Percentiles rank a stretch among this genome's conserved stretches.
Evolutionary conservation across 148 eudicot genomes (phyloP).

Genomic region (Limonium bicolor): DNA sequence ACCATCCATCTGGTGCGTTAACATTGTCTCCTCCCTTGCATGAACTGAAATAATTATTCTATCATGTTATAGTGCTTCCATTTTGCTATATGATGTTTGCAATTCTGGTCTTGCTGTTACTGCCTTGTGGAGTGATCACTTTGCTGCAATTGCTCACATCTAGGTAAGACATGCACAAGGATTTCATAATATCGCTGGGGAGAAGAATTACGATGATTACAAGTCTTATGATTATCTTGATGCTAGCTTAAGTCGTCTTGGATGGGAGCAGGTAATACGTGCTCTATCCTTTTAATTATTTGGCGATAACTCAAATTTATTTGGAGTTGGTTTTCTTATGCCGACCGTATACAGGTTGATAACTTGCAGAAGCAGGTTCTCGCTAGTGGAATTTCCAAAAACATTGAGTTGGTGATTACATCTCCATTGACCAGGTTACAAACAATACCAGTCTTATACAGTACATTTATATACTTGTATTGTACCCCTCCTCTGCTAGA

Average conservation of each 20-base stretch:
- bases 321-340: background rate
- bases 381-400: conserved; percentile 56
- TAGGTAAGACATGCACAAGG: conserved; percentile 99
- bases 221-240: conserved; percentile 91
- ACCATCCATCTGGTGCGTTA: conserved; percentile 78
- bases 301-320: background rate
- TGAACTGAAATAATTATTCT: background rate
- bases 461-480: too few species aligned
- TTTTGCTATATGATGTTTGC: background rate
- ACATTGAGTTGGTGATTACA: conserved; percentile 67
- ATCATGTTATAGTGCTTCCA: background rate
- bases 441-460: too few species aligned
- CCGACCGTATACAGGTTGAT: conserved; percentile 93
- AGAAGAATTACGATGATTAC: conserved; percentile 77
- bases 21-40: background rate
- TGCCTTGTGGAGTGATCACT: conserved; percentile 10
- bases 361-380: conserved; percentile 72
- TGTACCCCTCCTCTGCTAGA: too few species aligned
- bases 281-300: background rate
- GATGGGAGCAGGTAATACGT: conserved; percentile 97
- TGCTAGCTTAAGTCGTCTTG: conserved; percentile 75
- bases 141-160: conserved; percentile 9
- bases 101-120: conserved; percentile 6
- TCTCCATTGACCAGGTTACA: conserved; percentile 82
- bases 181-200: conserved; percentile 83